These are phyloP conservation scores for Zygnema cylindricum DNA, from an alignment of 139 green algal species.

Conservation along the genomic window DNA sequence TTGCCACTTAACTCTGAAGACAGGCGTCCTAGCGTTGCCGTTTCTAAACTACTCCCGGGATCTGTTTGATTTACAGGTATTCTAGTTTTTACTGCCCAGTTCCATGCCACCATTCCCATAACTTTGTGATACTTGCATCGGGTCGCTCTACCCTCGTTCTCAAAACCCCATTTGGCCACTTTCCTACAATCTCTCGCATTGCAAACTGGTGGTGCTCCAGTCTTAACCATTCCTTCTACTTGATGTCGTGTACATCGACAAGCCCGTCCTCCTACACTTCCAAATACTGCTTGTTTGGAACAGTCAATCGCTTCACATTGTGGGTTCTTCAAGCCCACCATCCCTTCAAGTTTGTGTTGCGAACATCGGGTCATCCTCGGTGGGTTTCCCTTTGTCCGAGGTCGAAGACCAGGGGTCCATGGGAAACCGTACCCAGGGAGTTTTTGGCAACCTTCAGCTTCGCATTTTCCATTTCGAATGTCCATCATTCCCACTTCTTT, in stretches of 20 bases:
- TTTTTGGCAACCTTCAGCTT: background rate
- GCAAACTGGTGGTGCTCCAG: background rate
- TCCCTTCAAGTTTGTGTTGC: conserved; percentile 1
- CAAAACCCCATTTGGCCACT: conserved; percentile 8
- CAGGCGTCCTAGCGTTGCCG: too few relatives aligned
- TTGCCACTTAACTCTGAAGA: too few relatives aligned
- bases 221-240: background rate
- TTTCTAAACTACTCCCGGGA: too few relatives aligned
- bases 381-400: background rate
- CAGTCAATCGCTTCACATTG: background rate
- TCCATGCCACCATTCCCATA: conserved; percentile 6
- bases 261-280: background rate
- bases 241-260: background rate
- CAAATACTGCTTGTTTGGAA: conserved; percentile 8
- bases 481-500: background rate
- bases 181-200: background rate
- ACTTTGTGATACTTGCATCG: conserved; percentile 13
- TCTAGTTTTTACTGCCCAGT: conserved; percentile 1
- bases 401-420: background rate
- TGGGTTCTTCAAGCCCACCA: conserved; percentile 20
- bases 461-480: conserved; percentile 20
- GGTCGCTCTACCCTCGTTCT: background rate
- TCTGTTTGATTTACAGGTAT: background rate
- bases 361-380: conserved; percentile 12
- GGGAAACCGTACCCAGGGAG: conserved; percentile 9